Evolutionary conservation across 176 grass and related monocot genomes (phyloP).

Genomic region (Themeda triandra): DNA sequence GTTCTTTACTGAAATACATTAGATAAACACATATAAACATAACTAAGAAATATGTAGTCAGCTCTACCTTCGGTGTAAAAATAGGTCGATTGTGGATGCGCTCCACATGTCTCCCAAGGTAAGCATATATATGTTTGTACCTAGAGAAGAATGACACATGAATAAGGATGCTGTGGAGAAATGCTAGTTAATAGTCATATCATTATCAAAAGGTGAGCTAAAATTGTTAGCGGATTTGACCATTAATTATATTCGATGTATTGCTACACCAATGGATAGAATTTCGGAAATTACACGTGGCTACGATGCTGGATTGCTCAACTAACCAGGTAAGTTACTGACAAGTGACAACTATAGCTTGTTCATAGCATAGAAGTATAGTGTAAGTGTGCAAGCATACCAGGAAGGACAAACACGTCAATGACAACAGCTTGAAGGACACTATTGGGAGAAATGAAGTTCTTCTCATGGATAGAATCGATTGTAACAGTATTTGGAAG

Average conservation of each 20-base stretch:
- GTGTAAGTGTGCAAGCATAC: conserved; percentile 28
- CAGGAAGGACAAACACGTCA: conserved; percentile 75
- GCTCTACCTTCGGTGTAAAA: conserved; percentile 85
- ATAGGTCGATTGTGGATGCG: conserved; percentile 80
- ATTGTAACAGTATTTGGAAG: conserved; percentile 66
- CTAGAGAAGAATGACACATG: conserved; percentile 43
- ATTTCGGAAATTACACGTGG: background rate
- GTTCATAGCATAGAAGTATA: background rate
- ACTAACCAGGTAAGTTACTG: background rate
- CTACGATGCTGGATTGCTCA: background rate
- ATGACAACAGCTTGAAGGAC: conserved; percentile 74
- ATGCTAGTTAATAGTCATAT: background rate
- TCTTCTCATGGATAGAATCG: conserved; percentile 86
- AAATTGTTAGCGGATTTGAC: background rate
- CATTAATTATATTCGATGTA: background rate
- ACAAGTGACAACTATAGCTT: background rate
- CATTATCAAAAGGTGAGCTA: background rate
- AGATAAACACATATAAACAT: conserved; percentile 9
- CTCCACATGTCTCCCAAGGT: conserved; percentile 93
- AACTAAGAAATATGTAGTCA: conserved; percentile 16
- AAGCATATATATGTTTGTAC: conserved; percentile 95
- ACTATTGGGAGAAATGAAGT: conserved; percentile 73
- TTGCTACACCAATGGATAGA: background rate
- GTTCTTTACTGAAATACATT: background rate
- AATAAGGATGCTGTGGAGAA: background rate